Base-by-base conservation (phyloP, 495 filamentous ascomycete genomes). In the Parathielavia hyrcaniae region DNA sequence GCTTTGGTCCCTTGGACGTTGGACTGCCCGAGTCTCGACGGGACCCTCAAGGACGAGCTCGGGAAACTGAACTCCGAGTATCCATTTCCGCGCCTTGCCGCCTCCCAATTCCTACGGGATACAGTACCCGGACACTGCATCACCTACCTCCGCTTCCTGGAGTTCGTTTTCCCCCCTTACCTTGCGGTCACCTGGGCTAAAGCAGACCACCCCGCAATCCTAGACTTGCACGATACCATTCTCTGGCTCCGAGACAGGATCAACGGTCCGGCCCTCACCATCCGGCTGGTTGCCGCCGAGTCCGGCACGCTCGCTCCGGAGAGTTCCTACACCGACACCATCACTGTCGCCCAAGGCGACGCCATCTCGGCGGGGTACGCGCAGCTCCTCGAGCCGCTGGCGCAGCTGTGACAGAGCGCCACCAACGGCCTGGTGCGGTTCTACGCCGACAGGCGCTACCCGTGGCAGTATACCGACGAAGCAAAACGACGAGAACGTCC, bases 151-250 rank as follows among this genome's bases (percentile, higher is more conserved):
- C 57, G 57, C 14, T 59, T 54, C 35, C 32, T 59, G 5, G 57
- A 59, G 23, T n/a, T 59, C 2, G 50, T 54, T 0, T 59, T 59
- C 23, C 50, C 57, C 3, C 41, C 34, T 16, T 59, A 46, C 50
- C 5, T 39, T 10, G 34, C 40, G 11, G 2, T n/a, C 19, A 30
- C 17, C 14, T 54, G 57, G 50, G 50, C 50, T 20, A 14, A 22
- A 32, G 10, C 12, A 10, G 50, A 53, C 8, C 23, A 48, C 30
- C 49, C 41, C 5, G 50, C 43, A 4, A 53, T 59, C 32, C 50
- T 10, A 13, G 43, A 59, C 49, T 59, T 50, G 57, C 22, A 40
- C 5, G 50, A 53, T 19, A 53, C 50, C 11, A 34, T 59, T 9
- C n/a, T 22, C 12, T 59, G 57, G 57, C n/a, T 49, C 4, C 34